Base-by-base conservation (phyloP, 352 stramenopile genomes). In the Phytophthora megakarya region DNA sequence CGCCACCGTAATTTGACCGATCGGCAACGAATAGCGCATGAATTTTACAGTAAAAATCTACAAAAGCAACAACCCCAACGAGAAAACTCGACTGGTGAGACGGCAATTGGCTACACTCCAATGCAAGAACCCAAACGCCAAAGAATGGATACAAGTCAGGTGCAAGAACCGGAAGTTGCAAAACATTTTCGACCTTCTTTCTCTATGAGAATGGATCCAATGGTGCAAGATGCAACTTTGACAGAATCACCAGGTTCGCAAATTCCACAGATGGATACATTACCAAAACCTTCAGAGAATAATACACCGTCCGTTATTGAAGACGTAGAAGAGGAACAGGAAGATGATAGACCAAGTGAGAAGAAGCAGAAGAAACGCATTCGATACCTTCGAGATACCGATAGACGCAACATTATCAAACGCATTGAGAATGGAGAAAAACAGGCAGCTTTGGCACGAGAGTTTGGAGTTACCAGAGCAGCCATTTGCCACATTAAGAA, bases 401-500 rank as follows among this genome's bases (percentile, higher is more conserved):
- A 89, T 40, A 78, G 79, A 0, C 80, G 71, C 37, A 81, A 70
- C 26, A 91, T 91, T 57, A 92, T 92, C 22, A 72, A 79, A 37
- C 80, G 82, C 3, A 85, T 92, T 48, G 75, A 86, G 26, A 78
- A 77, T 13, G 82, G 82, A 26, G 82, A 92, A 64, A 86, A 84
- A 53, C 82, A 92, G 46, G 76, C 76, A 16, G 61, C 73, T 0
- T 54, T 92, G 21, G 82, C 82, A 12, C 65, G 79, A 1, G 82
- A 91, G 32, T 89, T 87, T 42, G 80, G 82, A n/a, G 80, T 91
- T 22, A 90, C 82, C 19, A 61, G 82, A 6, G 80, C 82, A 0
- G 82, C 82, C 16, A 85, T 91, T 50, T 91, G 82, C 55, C 80
- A 89, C 61, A 92, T 92, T 55, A 92, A 92, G 51, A 92, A 92